Evolutionary conservation across 306 rosid species (phyloP), one percentile per base, ranked within the genome.

Genomic region (Cucumis cinereus): DNA sequence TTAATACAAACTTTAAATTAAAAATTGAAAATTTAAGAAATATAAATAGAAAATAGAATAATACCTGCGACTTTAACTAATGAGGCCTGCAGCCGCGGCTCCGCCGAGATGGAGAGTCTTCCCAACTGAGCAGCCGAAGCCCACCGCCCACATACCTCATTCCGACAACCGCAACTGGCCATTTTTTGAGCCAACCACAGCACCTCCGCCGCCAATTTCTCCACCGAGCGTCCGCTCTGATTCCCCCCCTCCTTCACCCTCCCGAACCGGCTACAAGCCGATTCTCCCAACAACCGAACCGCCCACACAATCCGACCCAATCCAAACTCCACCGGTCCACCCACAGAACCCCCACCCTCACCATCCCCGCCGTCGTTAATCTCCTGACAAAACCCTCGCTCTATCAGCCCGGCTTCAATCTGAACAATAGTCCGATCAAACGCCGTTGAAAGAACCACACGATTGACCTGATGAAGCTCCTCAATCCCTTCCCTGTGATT

Each of bases 151-250:
- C 73, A 12, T 88, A 87, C 61, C 30, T 89, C 96, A 7, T 81
- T 82, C 0, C 43, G 70, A 9, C 52, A 85, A 0, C 91, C 96
- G 74, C 93, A 90, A n/a, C 79, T 82, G 49, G 70, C 85, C 89
- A 90, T 58, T 78, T 87, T 92, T 85, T 80, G 73, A 38, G 84
- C 89, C 85, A 92, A n/a, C 98, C 98, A 92, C 8, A 87, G 56
- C 74, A 85, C 23, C 87, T 90, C 96, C 15, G 90, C 88, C 59
- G 86, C 92, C 77, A 85, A 79, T 84, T 90, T 90, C 88, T 88
- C 96, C 15, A 79, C 85, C 76, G 89, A 86, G 50, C 74, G 54
- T 67, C 81, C 84, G 36, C n/a, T 35, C 75, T 77, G 45, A 8
- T 53, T 41, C 45, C 0, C 35, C 57, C 59, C 75, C 80, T 55